Base-by-base conservation (phyloP, 805 yeast genomes). In the Clavispora carvajalis region DNA sequence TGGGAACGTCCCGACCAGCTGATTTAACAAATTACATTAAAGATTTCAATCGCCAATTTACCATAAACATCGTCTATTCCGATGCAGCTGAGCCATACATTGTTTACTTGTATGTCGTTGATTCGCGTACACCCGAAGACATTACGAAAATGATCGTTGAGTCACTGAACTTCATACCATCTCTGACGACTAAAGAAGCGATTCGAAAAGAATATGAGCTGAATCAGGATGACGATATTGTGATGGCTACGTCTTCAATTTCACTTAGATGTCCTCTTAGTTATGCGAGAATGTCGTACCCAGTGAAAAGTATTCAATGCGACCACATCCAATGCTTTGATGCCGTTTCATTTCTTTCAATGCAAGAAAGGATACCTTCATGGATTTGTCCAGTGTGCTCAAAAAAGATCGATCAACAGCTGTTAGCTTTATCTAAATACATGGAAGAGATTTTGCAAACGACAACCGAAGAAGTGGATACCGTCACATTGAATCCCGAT, bases 361-460 rank as follows among this genome's bases (percentile, higher is more conserved):
- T 89, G 33, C 98, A 91, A 58, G 69, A 71, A 40, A 91, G 84
- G 55, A 77, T 85, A 0, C 84, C 96, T 0, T 77, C 85, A 0
- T 91, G 97, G 97, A 65, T 65, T 38, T 93, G 99, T 55, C 96
- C 97, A 0, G 72, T 87, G 3, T 93, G 99, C 57, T 76, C 75
- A 45, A 65, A 62, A 5, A 55, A 55, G 2, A 63, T 87, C 2
- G 61, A 67, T 2, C 64, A 80, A 12, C 73, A 73, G 12, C 82
- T 81, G 45, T 57, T 93, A 39, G 80, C 83, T 0, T 66, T 89
- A 0, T 88, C 86, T 48, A 95, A 86, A 45, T 91, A 79, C 55
- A 76, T 86, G 36, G 54, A 59, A 31, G 84, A 82, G 11, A 78
- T 91, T 36, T 54, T 91, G 16, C 55, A 69, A 1, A 53, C 57